These are phyloP conservation scores for Pichia sp. DNA, from an alignment of 1,139 yeast genomes.

Conservation along the genomic window DNA sequence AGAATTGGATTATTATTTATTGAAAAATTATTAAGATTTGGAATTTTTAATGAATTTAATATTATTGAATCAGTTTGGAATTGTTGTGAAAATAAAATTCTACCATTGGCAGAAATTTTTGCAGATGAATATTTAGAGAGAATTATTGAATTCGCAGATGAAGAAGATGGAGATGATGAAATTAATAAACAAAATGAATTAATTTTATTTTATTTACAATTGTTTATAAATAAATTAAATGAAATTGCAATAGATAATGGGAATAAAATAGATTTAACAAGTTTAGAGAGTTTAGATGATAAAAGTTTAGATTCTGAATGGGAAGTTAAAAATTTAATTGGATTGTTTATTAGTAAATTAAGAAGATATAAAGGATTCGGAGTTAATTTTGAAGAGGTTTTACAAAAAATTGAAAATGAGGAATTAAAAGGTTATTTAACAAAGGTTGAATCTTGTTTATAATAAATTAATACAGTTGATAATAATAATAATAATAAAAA, in stretches of 20 bases:
- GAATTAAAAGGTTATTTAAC: no score
- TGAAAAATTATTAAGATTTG: conserved; percentile 40
- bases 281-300: no score
- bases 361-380: no score
- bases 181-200: not conserved
- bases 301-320: not conserved
- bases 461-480: no score
- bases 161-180: conserved; percentile 12
- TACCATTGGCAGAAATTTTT: conserved; percentile 23
- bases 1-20: conserved; percentile 71
- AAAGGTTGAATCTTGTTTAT: no score
- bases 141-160: conserved; percentile 21
- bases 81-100: conserved; percentile 27
- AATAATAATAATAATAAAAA: no score
- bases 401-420: no score
- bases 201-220: conserved; percentile 49
- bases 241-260: no score
- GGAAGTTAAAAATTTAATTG: no score
- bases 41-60: conserved; percentile 31
- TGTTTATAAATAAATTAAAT: conserved; percentile 51
- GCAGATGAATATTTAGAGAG: conserved; percentile 26
- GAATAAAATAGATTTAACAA: no score
- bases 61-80: conserved; percentile 38
- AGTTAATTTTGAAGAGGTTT: no score
- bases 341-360: no score